Base-by-base conservation (phyloP, 1,139 yeast species). In the Pneumocystis oryctolagi region DNA sequence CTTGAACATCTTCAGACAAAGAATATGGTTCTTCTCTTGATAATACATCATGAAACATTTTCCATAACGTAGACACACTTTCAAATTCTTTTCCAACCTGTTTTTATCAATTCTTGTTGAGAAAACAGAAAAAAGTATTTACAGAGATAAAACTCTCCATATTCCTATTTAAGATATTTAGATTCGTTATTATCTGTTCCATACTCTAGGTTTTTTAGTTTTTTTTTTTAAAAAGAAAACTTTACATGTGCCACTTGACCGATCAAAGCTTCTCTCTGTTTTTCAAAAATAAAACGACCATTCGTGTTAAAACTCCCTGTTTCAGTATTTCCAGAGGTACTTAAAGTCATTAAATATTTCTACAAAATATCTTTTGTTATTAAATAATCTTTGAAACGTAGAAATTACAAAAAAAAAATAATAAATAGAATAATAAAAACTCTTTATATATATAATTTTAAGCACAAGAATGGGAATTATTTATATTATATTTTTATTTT, bases 51-150 rank as follows among this genome's bases (percentile, higher is more conserved):
- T 68, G 67, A 59, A 69, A 69, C 30, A 65, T 61, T 28, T 70
- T 63, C 71, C 71, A 69, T 18, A 69, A 53, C 1, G 65, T 59
- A 37, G 71, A 66, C 30, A 69, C 71, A 56, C 69, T 68, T 55
- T 69, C 70, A 62, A 69, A 69, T 40, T 69, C 71, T 55, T 63
- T 65, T 31, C 71, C 71, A 30, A 68, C 68, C 67, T 66, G 31
- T 37, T 39, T n/a, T 35, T 14, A 37, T 25, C 16, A n/a, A 18
- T 30, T 53, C 9, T 34, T 12, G 4, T 6, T 39, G 14, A 8
- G 4, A 8, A 16, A 30, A 28, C 20, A 37, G 14, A 34, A n/a
- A n/a, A 18, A 9, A 25, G 12, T 4, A 37, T 64, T 3, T 61
- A 67, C 69, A 14, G 68, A 62, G 34, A 69, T 67, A 25, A 66